A percentile compares a stretch with the other conserved stretches of the same genome.
Conservation (phyloP, 2,329 filamentous ascomycete species). For the Lecanosticta acicola region DNA sequence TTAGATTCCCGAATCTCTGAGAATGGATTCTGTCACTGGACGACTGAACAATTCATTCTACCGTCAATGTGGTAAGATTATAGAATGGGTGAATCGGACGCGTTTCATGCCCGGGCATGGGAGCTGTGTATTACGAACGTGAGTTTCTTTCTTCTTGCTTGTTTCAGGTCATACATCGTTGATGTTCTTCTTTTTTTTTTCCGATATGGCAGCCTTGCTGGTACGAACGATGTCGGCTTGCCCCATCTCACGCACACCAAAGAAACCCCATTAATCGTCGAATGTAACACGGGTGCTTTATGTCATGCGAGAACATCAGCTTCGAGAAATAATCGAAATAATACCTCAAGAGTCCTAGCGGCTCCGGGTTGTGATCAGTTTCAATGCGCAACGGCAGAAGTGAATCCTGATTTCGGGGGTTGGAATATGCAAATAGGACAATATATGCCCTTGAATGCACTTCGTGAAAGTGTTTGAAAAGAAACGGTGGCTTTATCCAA, state of each 20-base stretch:
- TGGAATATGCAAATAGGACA: slow-evolving; percentile 23
- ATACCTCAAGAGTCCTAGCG: slow-evolving; percentile 20
- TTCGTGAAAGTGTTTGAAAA: too few species aligned
- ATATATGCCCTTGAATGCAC: slow-evolving; percentile 8
- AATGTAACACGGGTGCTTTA: slow-evolving; percentile 38
- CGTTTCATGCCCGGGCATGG: slow-evolving; percentile 41
- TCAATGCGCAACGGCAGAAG: slow-evolving; percentile 20
- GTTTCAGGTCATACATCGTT: background rate
- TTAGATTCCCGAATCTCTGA: slow-evolving; percentile 40
- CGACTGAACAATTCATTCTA: slow-evolving; percentile 37
- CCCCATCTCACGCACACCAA: slow-evolving; percentile 38
- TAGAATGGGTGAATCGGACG: slow-evolving; percentile 39
- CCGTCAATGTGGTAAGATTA: slow-evolving; percentile 41
- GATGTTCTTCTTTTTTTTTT: background rate
- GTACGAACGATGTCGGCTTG: slow-evolving; percentile 41
- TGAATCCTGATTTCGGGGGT: slow-evolving; percentile 23
- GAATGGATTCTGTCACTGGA: slow-evolving; percentile 10
- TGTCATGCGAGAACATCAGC: slow-evolving; percentile 36
- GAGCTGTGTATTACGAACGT: slow-evolving; percentile 37
- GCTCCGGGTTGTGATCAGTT: slow-evolving; percentile 18
- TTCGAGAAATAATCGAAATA: slow-evolving; percentile 21
- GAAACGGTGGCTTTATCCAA: too few species aligned
- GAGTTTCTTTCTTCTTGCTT: slow-evolving; percentile 4
- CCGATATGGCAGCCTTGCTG: slow-evolving; percentile 36
- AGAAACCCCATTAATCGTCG: slow-evolving; percentile 38